Evolutionary conservation across 2,329 filamentous ascomycete species (phyloP).

Genomic region (Dothistroma pini): DNA sequence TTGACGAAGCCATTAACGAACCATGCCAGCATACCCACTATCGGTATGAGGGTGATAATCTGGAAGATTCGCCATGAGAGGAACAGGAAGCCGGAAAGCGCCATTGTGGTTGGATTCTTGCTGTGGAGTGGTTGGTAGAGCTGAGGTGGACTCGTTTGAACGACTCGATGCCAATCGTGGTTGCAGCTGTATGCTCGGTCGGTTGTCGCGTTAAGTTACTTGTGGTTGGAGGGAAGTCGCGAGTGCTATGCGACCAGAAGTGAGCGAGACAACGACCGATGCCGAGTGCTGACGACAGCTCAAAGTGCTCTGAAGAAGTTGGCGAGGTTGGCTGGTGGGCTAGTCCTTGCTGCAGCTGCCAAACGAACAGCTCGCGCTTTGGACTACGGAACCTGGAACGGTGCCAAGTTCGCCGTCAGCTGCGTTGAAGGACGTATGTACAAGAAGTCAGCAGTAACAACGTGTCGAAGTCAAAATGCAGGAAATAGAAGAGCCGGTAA

Average conservation of each 20-base stretch:
- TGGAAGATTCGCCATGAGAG: constrained; percentile 59
- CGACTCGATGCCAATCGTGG: background rate
- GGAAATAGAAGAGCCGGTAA: background rate
- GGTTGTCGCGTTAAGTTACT: background rate
- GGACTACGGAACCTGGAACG: background rate
- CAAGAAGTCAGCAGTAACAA: background rate
- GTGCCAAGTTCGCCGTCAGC: background rate
- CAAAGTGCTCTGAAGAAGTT: background rate
- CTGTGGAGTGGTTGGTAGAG: background rate
- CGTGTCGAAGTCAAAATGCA: background rate
- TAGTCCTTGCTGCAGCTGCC: background rate
- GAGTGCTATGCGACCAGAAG: background rate
- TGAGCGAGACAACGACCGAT: background rate
- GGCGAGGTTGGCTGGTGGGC: background rate
- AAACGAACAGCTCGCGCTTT: background rate
- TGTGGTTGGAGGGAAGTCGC: background rate
- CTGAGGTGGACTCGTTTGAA: background rate
- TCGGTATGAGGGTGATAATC: constrained; percentile 60
- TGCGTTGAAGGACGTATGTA: background rate
- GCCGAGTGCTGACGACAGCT: background rate
- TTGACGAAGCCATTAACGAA: constrained; percentile 59
- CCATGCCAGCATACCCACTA: constrained; percentile 61
- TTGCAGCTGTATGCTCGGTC: background rate
- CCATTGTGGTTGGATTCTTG: constrained; percentile 34
- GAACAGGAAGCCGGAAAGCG: constrained; percentile 56